Evolutionary conservation across 129 eudicot species (phyloP).

Genomic region (Flaveria robusta): DNA sequence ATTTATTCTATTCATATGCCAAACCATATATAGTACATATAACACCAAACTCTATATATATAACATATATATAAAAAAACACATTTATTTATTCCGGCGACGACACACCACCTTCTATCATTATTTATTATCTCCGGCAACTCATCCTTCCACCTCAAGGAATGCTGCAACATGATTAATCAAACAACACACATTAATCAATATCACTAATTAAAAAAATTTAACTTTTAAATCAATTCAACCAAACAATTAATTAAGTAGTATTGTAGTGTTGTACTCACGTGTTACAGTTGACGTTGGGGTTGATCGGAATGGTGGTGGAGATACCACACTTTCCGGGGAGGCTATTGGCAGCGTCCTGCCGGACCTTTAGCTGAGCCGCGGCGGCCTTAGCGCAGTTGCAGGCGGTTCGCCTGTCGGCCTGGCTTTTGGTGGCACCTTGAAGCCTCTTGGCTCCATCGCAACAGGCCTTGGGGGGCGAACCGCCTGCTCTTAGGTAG

Average conservation of each 20-base stretch:
- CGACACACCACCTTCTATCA: conserved; percentile 15
- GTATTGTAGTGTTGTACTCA: conserved; percentile 17
- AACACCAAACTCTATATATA: conserved; percentile 1
- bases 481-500: conserved; percentile 42
- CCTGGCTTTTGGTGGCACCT: conserved; percentile 20
- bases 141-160: conserved; percentile 27
- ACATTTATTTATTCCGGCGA: conserved; percentile 29
- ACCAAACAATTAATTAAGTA: too few species aligned
- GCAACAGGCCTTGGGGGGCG: conserved; percentile 41
- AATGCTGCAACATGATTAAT: conserved; percentile 21
- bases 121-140: background rate
- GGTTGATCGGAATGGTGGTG: conserved; percentile 37
- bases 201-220: background rate
- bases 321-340: conserved; percentile 48
- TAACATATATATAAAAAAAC: background rate
- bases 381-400: conserved; percentile 52
- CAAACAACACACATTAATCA: background rate
- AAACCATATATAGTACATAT: background rate
- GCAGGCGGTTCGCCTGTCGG: conserved; percentile 55
- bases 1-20: background rate
- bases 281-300: conserved; percentile 41
- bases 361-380: conserved; percentile 22
- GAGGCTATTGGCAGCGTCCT: conserved; percentile 39
- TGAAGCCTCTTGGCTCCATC: conserved; percentile 42
- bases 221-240: background rate